Base-by-base conservation (phyloP, 176 grass and related monocot genomes). In the Aegilops umbellulata region DNA sequence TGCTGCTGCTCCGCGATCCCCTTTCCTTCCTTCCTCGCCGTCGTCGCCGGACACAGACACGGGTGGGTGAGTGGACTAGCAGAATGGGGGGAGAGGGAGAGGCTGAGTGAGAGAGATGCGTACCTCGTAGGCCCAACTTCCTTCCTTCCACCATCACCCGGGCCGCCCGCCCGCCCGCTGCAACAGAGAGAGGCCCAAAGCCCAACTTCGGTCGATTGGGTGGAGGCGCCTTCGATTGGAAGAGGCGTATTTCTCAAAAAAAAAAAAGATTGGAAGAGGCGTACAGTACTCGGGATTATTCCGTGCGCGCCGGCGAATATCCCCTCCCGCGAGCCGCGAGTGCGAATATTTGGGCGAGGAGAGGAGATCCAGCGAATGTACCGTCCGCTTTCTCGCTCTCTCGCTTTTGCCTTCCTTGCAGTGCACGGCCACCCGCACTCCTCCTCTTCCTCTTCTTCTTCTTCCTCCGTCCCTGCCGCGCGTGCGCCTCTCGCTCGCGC, bases 341-440 rank as follows among this genome's bases (percentile, higher is more conserved):
- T 66, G 7, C 47, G 85, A 84, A 91, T 91, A 91, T 84, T 84
- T 87, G 25, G 22, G 46, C 81, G 26, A 35, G 46, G 47, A 57
- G 26, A 35, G 46, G 47, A 57, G 60, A 35, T 35, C 34, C 34
- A 80, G n/a, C 85, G 89, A 87, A 87, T 91, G 46, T 87, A 80
- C 81, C 65, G 0, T 65, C n/a, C 34, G 14, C 20, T 83, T 74
- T 20, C 65, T 70, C 5, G 15, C 65, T 70, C 5, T 20, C 41
- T 70, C 3, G 53, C 80, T 32, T 46, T 25, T 36, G 3, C 42
- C 42, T 51, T 16, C 15, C 71, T 86, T 77, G 78, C 36, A n/a
- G 23, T 55, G 69, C 69, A 39, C 79, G 76, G 82, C 57, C 39
- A 78, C 30, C 41, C 65, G 6, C 39, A 65, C 10, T 49, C 10